Base-by-base conservation (phyloP, 2,329 filamentous ascomycete genomes). In the Sordariomycetes sp. region DNA sequence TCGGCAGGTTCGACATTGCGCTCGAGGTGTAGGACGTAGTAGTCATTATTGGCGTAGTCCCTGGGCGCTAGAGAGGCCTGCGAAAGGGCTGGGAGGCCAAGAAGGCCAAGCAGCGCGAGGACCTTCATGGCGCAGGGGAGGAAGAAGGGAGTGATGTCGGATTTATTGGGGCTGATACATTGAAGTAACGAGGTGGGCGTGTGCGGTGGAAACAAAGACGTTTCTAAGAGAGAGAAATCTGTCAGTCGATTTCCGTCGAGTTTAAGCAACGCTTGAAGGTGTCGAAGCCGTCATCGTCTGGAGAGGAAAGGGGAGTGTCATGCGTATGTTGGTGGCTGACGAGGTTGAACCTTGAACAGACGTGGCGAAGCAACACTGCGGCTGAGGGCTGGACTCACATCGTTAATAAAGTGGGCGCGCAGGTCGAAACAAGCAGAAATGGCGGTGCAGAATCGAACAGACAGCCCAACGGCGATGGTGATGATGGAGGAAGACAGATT, bases 21-120 rank as follows among this genome's bases (percentile, higher is more conserved):
- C 39, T 82, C 75, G 49, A 98, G 72, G 45, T 95, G 84, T 30
- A 98, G 69, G 43, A 93, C 87, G 56, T 96, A 95, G 63, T 94
- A 96, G 58, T 98, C 90, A 59, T 87, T 77, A 25, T 73, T 69
- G 32, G 82, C 73, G 66, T 93, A 85, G 51, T 92, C 73, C 46
- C 36, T 41, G 21, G 69, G 63, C 32, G 67, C 63, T 29, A 75
- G 55, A 30, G 66, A 55, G 20, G 69, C 64, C 37, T 65, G 59
- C 40, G 66, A 57, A 49, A 69, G 49, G 39, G 57, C 59, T 39
- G 69, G 61, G 31, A 77, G 58, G 57, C 70, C 63, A 35, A 68
- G 55, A 32, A 75, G 61, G 55, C 69, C 63, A 38, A 82, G 49
- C 34, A 75, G 46, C 39, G 71, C 63, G 39, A 60, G 50, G 42